Base-by-base conservation (phyloP, 1,284 basidiomycete species). In the Athelia sp. region DNA sequence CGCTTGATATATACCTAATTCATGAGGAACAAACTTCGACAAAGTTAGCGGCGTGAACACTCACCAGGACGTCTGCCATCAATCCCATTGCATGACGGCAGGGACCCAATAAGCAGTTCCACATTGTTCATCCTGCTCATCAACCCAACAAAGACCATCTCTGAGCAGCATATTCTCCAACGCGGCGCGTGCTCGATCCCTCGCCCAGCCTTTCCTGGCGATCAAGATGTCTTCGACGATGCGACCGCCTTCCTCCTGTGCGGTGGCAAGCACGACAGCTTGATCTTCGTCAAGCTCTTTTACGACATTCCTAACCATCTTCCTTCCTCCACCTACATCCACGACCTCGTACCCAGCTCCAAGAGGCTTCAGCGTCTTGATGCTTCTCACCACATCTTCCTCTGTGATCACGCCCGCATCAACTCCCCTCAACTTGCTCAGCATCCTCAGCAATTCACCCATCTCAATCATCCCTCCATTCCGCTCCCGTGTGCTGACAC, bases 401-500 rank as follows among this genome's bases (percentile, higher is more conserved):
- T 91, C 85, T 0, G 90, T 92, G 53, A 85, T 74, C 31, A 72
- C 74, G 14, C 77, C 81, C 40, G 79, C 79, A 49, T 70, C 66
- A n/a, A 84, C 74, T 49, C 82, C 83, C 8, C 96, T 75, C 44
- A 98, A 71, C 58, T 80, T 82, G 52, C 79, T 81, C 38, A 99
- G 81, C 46, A 93, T 75, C 26, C 83, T 68, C 17, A 97, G 75
- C 38, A 99, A 74, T 64, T 98, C 94, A 11, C 78, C 74, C 76
- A 98, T 82, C 57, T 89, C 87, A 49, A 99, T 93, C 47, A 98
- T 71, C 0, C 97, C 96, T 0, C 97, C 96, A 57, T 98, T 98
- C 40, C 84, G 71, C 50, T 88, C 84, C 40, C 95, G 74, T 9
- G 92, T 96, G 62, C 83, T 87, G 26, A 98, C 86, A 61, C 96